Percentiles rank a stretch among this genome's conserved stretches.
Conservation (phyloP, 2,329 filamentous ascomycete species). For the Alternaria metachromatica region DNA sequence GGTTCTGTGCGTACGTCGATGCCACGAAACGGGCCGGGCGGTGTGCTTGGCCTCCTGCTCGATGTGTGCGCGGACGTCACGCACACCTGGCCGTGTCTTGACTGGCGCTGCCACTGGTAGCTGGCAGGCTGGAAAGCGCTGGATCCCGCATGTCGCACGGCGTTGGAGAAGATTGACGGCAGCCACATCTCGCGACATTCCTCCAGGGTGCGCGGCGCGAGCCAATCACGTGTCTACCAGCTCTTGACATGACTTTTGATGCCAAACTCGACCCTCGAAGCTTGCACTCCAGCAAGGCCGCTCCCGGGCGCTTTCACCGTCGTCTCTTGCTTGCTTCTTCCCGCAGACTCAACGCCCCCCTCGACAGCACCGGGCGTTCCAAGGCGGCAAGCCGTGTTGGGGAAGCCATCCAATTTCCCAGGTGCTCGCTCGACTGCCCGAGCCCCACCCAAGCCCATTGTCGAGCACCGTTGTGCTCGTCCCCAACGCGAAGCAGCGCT, state of each 20-base stretch:
- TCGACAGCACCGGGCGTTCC: slow-evolving; percentile 27
- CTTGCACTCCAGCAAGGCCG: slow-evolving; percentile 9
- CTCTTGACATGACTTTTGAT: slow-evolving; percentile 7
- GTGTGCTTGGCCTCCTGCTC: slow-evolving; percentile 15
- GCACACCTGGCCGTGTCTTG: slow-evolving; percentile 12
- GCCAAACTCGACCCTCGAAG: slow-evolving; percentile 12
- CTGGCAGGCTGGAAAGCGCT: slow-evolving; percentile 22
- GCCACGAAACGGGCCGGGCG: slow-evolving; percentile 21
- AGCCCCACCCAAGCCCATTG: slow-evolving; percentile 3
- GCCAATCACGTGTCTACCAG: slow-evolving; percentile 5
- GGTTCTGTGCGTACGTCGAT: slow-evolving; percentile 4
- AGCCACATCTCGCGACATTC: slow-evolving; percentile 9
- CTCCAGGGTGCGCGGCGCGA: slow-evolving; percentile 3
- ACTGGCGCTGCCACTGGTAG: slow-evolving; percentile 26
- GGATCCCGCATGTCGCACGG: slow-evolving; percentile 24
- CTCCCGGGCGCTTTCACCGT: slow-evolving; percentile 7
- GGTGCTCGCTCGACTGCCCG: slow-evolving; percentile 26
- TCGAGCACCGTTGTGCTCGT: slow-evolving; percentile 16
- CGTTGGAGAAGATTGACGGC: slow-evolving; percentile 13
- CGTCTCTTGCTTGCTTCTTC: background rate
- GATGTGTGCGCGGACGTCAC: slow-evolving; percentile 24
- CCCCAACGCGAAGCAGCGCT: slow-evolving; percentile 19
- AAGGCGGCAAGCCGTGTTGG: slow-evolving; percentile 29
- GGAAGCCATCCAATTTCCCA: slow-evolving; percentile 39
- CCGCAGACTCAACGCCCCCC: slow-evolving; percentile 17